Evolutionary conservation across 192 early-diverging fungal genomes (phyloP), one percentile per base, ranked within the genome.

Genomic region (Jimgerdemannia flammicorona): DNA sequence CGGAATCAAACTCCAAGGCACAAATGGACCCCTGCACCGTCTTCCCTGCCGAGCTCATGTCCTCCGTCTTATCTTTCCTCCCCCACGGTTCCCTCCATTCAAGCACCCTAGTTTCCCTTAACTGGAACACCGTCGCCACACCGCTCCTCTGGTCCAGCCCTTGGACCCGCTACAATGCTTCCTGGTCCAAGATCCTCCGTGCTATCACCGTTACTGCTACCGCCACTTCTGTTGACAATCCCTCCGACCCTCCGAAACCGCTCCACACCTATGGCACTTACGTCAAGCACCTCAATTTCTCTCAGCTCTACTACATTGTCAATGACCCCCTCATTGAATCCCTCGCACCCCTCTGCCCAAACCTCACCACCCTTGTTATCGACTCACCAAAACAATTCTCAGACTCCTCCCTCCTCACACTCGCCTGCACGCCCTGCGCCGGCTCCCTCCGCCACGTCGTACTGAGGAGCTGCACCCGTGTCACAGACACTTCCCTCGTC

Each of bases 271-370:
- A 82, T 7, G 72, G 78, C 39, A 2, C 6, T 0, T 40, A 77
- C 6, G 72, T 82, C 66, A 72, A 71, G 4, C 63, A 41, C 2
- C 73, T 82, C 3, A 71, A 82, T 72, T 82, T 82, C 44, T 76
- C 77, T 0, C 19, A 71, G 10, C 72, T 82, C 4, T 74, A 82
- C 70, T 79, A 82, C 67, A 79, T 82, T 40, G 42, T 82, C 74
- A 79, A 77, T 8, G 81, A 82, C 67, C 19, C 29, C 3, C 75
- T 82, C 70, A 54, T 82, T 4, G 68, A 64, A 4, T 70, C 73
- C 17, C 70, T 82, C 8, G 64, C 79, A 8, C 72, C 74, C 3
- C 73, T 65, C 14, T 74, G 72, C 0, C 81, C 78, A 0, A 14
- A 10, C 10, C 73, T 82, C 14, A 3, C 41, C 3, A 20, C 42